Base-by-base conservation (phyloP, 2,329 filamentous ascomycete species). In the Tolypocladium capitatum region DNA sequence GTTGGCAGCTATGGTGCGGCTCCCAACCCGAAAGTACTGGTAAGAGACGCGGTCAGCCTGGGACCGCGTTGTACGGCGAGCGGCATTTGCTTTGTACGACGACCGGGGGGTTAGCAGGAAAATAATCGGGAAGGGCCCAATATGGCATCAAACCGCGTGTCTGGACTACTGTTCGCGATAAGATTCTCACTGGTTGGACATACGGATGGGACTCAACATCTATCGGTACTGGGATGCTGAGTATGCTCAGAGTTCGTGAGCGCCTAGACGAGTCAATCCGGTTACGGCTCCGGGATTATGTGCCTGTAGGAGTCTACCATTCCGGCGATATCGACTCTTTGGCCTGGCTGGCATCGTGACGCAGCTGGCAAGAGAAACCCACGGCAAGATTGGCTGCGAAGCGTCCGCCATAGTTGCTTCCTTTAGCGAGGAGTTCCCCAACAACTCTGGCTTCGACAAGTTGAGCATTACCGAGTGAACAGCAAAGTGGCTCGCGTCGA, bases 291-390 rank as follows among this genome's bases (percentile, higher is more conserved):
- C 66, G 70, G 16, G 76, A 76, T 1, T 77, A 81, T 55, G 77
- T 80, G 0, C 74, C 74, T 0, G 65, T 80, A 3, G 77, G 73
- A 3, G 63, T 81, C 45, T 80, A 76, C 49, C 61, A 80, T 0
- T 73, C 68, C 24, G 76, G 77, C 5, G 77, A 76, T 1, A 69
- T 80, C 43, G 76, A 80, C 56, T 78, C 74, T 0, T 79, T 75
- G 0, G 65, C 70, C 2, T 80, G 27, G 76, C 76, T 7, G 76
- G 77, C 3, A 77, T 81, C 54, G 69, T 73, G 2, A 70, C 68
- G 1, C 64, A 78, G 49, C 64, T 80, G 1, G 65, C 70, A 16
- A 62, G 66, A 38, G 63, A 73, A 42, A 59, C 72, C 44, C 65
- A 69, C n/a, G 60, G 66, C 21, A 60, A 63, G 34, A 59, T 76